Percentiles rank a stretch among this genome's conserved stretches.
Conservation (phyloP, 495 filamentous ascomycete species). For the Baudoinia panamericana region DNA sequence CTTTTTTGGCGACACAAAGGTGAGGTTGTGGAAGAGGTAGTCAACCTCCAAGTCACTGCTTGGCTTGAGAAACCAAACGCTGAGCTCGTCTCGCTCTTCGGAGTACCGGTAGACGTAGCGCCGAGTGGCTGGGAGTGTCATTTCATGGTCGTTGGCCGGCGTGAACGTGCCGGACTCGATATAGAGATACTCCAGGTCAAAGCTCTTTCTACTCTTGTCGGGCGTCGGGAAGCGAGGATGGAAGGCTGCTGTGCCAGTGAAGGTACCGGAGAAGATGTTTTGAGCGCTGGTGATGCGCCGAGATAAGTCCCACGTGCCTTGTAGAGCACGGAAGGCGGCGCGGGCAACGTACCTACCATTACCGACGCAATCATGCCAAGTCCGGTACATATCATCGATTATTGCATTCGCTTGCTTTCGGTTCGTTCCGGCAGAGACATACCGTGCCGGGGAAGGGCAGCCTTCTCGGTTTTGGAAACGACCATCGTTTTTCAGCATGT, state of each 20-base stretch:
- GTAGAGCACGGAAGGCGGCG: slow-evolving; percentile 61
- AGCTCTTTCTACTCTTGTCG: slow-evolving; percentile 11
- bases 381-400: slow-evolving; percentile 12
- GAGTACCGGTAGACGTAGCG: slow-evolving; percentile 47
- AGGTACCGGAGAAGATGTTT: slow-evolving; percentile 41
- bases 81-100: slow-evolving; percentile 40
- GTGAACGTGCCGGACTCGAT: slow-evolving; percentile 48
- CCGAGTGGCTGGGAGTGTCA: slow-evolving; percentile 25
- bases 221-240: slow-evolving; percentile 37
- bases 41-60: slow-evolving; percentile 43
- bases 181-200: slow-evolving; percentile 49
- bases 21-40: slow-evolving; percentile 52
- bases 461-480: slow-evolving; percentile 9
- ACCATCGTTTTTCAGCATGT: slow-evolving; percentile 26
- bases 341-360: slow-evolving; percentile 36
- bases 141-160: slow-evolving; percentile 26
- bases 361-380: slow-evolving; percentile 12
- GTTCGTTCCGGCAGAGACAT: not conserved
- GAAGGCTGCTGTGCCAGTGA: slow-evolving; percentile 50
- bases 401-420: slow-evolving; percentile 10
- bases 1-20: slow-evolving; percentile 22
- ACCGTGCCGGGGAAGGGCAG: slow-evolving; percentile 12
- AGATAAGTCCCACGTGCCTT: slow-evolving; percentile 56
- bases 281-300: slow-evolving; percentile 36
- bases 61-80: slow-evolving; percentile 51